Conservation (phyloP, 108 stramenopile genomes). For the Nannochloropsis gaditana region DNA sequence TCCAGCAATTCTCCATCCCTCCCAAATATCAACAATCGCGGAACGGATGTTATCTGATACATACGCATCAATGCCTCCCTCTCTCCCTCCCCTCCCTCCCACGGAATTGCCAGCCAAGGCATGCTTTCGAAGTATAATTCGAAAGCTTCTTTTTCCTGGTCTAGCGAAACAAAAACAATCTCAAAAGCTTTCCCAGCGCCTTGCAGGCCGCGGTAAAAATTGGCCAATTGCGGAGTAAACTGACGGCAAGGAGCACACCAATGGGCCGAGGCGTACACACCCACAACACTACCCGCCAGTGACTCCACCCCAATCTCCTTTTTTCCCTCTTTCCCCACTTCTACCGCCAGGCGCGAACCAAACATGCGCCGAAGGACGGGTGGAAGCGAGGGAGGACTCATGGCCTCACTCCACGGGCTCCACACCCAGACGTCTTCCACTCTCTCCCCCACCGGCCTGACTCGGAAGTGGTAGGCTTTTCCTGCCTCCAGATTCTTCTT, state of each 20-base stretch:
- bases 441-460: neutral
- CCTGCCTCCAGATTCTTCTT: slow-evolving; percentile 2
- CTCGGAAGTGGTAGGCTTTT: neutral
- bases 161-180: neutral
- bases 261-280: slow-evolving; percentile 34
- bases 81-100: neutral
- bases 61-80: neutral
- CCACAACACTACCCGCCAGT: slow-evolving; percentile 20
- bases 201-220: slow-evolving; percentile 61
- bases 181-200: neutral
- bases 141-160: neutral
- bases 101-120: neutral
- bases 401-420: neutral
- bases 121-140: neutral
- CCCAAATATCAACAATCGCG: neutral
- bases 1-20: neutral
- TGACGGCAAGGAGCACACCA: slow-evolving; percentile 68
- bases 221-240: slow-evolving; percentile 79
- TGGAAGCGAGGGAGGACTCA: neutral
- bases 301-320: neutral
- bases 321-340: neutral
- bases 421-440: neutral
- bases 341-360: neutral
- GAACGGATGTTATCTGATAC: neutral
- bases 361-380: neutral